Conservation (phyloP, 2,329 filamentous ascomycete species). For the Xylariomycetidae sp. region DNA sequence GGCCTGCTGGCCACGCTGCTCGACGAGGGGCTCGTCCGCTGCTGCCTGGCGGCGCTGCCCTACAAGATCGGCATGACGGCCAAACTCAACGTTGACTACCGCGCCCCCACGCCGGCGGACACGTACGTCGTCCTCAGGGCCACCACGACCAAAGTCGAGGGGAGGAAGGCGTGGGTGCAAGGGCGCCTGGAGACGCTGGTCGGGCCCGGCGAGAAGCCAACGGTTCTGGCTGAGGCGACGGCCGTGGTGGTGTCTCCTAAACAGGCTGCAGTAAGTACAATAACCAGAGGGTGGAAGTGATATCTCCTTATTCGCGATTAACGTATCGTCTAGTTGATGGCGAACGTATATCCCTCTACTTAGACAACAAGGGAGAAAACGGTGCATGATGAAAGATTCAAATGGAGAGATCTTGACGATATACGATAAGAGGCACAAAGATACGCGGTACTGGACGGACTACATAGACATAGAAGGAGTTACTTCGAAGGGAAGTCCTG, state of each 20-base stretch:
- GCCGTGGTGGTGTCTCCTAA: constrained; percentile 87
- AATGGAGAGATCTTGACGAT: too few relatives aligned
- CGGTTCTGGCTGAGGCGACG: constrained; percentile 74
- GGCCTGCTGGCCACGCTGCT: constrained; percentile 87
- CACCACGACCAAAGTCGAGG: constrained; percentile 79
- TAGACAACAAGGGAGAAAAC: too few relatives aligned
- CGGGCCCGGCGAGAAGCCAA: constrained; percentile 55
- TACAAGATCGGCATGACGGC: constrained; percentile 85
- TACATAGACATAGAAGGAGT: too few relatives aligned
- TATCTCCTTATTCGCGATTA: background rate
- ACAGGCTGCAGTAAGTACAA: constrained; percentile 70
- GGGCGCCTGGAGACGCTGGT: constrained; percentile 78
- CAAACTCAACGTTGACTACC: constrained; percentile 78
- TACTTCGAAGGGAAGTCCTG: too few relatives aligned
- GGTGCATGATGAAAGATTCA: too few relatives aligned
- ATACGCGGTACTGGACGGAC: too few relatives aligned
- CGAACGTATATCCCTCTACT: constrained; percentile 30
- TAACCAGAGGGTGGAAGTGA: too few relatives aligned
- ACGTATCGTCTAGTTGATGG: constrained; percentile 28
- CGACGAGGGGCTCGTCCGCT: constrained; percentile 83
- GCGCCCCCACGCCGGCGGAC: constrained; percentile 70
- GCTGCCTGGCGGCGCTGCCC: constrained; percentile 83
- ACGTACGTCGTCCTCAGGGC: constrained; percentile 75
- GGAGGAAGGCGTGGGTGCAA: constrained; percentile 90
- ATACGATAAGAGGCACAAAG: too few relatives aligned